Conservation (phyloP, 371 early-diverging fungal genomes). For the Mucor sp. region DNA sequence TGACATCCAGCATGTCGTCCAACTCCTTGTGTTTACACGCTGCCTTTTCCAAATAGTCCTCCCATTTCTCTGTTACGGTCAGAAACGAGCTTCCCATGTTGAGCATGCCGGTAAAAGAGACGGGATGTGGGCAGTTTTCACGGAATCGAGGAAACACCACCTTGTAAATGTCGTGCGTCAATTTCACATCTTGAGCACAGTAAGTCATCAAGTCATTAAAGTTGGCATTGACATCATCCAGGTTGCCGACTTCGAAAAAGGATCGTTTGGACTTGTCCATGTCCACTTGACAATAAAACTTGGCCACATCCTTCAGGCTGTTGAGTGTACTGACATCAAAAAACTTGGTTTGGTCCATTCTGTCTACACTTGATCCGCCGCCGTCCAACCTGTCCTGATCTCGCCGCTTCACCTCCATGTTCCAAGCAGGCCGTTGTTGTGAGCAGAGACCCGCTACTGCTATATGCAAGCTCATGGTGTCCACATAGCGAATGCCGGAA, state of each 20-base stretch:
- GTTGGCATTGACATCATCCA: conserved; percentile 54
- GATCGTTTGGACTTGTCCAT: conserved; percentile 80
- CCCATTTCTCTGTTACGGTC: conserved; percentile 82
- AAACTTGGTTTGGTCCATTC: conserved; percentile 33
- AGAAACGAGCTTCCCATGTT: conserved; percentile 88
- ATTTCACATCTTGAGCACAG: conserved; percentile 88
- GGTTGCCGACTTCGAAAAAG: conserved; percentile 64
- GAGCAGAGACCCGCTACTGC: conserved; percentile 89
- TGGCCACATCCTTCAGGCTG: conserved; percentile 76
- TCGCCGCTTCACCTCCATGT: conserved; percentile 59
- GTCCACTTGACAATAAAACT: conserved; percentile 72
- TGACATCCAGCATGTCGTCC: conserved; percentile 57
- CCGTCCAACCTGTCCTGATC: conserved; percentile 24
- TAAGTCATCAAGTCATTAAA: conserved; percentile 78
- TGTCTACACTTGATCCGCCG: conserved; percentile 28
- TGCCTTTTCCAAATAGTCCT: conserved; percentile 59
- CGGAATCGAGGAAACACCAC: conserved; percentile 72
- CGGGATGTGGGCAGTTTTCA: conserved; percentile 90
- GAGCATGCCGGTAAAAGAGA: conserved; percentile 90
- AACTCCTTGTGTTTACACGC: conserved; percentile 61
- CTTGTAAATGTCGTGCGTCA: conserved; percentile 77
- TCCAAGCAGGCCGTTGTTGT: conserved; percentile 88
- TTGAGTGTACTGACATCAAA: conserved; percentile 81
- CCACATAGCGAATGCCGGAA: conserved; percentile 71
- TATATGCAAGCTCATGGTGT: conserved; percentile 95